These are phyloP conservation scores for Clitopilus passeckerianus DNA, from an alignment of 768 basidiomycete species.

Conservation along the genomic window DNA sequence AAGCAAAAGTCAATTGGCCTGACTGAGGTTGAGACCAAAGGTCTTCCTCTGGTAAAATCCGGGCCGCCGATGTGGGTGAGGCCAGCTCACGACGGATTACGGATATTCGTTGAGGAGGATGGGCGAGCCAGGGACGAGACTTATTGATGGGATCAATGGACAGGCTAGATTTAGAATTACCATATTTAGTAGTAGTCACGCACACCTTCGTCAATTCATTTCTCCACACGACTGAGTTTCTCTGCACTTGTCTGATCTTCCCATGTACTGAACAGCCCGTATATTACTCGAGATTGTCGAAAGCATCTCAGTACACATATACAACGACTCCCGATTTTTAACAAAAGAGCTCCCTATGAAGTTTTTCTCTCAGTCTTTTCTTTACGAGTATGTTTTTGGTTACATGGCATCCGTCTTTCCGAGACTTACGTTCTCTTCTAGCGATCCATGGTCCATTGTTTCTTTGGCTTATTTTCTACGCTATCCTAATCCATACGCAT, in stretches of 20 bases:
- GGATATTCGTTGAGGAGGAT: conserved; percentile 39
- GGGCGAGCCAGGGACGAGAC: conserved; percentile 47
- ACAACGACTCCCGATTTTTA: neutral
- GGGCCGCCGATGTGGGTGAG: conserved; percentile 55
- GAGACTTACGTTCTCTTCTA: conserved; percentile 24
- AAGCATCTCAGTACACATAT: neutral
- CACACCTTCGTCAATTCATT: neutral
- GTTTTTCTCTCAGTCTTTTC: conserved; percentile 51
- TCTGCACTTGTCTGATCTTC: neutral
- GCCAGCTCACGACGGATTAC: conserved; percentile 73
- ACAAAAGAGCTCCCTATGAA: conserved; percentile 40
- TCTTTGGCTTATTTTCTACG: conserved; percentile 92
- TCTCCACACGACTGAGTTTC: conserved; percentile 1
- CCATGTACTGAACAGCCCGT: neutral
- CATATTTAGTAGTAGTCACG: neutral
- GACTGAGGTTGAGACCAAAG: conserved; percentile 30
- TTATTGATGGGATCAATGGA: conserved; percentile 13
- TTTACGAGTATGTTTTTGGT: conserved; percentile 41
- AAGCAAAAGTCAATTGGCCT: conserved; percentile 20
- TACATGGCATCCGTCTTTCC: conserved; percentile 1
- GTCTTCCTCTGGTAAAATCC: conserved; percentile 41
- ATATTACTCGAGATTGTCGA: neutral
- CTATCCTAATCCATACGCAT: conserved; percentile 93
- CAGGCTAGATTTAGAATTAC: conserved; percentile 1
- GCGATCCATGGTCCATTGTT: conserved; percentile 92